These are phyloP conservation scores for Neophaeococcomyces aloes DNA, from an alignment of 2,329 filamentous ascomycete species.

Conservation along the genomic window DNA sequence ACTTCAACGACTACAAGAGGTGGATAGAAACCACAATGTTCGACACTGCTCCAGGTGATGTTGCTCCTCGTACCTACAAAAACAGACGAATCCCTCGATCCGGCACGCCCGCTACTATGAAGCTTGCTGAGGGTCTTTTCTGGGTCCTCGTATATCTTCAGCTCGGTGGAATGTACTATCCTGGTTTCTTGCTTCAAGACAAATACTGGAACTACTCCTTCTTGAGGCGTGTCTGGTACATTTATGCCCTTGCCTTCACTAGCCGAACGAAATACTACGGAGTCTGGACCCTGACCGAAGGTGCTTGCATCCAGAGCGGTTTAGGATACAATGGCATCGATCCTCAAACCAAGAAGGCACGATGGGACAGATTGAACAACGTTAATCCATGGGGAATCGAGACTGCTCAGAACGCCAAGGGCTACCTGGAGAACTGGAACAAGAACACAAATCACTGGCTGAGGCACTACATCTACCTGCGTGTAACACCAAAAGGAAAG, in stretches of 20 bases:
- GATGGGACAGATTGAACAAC: slow-evolving; percentile 84
- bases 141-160: slow-evolving; percentile 75
- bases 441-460: slow-evolving; percentile 98
- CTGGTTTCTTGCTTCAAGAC: slow-evolving; percentile 53
- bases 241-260: slow-evolving; percentile 76
- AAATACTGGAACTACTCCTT: slow-evolving; percentile 59
- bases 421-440: slow-evolving; percentile 88
- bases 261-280: slow-evolving; percentile 91
- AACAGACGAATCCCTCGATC: slow-evolving; percentile 88
- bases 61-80: slow-evolving; percentile 75
- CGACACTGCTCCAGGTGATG: slow-evolving; percentile 65
- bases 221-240: slow-evolving; percentile 59
- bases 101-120: slow-evolving; percentile 70
- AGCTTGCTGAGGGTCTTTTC: slow-evolving; percentile 58
- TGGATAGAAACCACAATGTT: slow-evolving; percentile 97
- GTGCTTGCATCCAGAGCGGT: slow-evolving; percentile 84
- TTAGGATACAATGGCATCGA: slow-evolving; percentile 93
- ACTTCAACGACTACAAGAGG: slow-evolving; percentile 81
- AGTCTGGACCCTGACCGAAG: slow-evolving; percentile 87
- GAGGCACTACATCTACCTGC: slow-evolving; percentile 87
- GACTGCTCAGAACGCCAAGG: slow-evolving; percentile 83
- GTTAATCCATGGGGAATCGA: slow-evolving; percentile 80
- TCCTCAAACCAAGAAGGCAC: slow-evolving; percentile 68
- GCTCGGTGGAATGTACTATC: slow-evolving; percentile 57
- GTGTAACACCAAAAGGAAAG: slow-evolving; percentile 87